A percentile compares a stretch with the other conserved stretches of the same genome.
These are phyloP conservation scores for Pestalotiopsis sp. DNA, from an alignment of 2,329 filamentous ascomycete genomes.

Conservation along the genomic window DNA sequence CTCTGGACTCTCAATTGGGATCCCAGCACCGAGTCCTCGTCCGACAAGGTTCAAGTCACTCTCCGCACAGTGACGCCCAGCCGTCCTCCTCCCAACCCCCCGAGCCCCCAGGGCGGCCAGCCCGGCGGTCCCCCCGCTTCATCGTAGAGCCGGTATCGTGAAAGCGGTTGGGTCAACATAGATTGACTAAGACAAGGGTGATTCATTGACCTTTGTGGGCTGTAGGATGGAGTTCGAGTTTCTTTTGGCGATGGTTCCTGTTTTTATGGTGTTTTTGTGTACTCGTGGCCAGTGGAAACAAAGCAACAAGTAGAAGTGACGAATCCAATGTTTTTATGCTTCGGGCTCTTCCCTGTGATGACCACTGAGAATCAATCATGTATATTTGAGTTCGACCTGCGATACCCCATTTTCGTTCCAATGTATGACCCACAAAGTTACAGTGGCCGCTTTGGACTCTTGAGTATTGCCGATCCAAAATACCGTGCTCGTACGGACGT, in stretches of 20 bases:
- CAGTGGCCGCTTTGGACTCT: conserved; percentile 27
- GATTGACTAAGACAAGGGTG: not conserved
- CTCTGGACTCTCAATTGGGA: conserved; percentile 30
- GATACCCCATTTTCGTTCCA: not conserved
- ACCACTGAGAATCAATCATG: not conserved
- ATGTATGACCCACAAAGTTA: not conserved
- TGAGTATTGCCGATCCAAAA: conserved; percentile 26
- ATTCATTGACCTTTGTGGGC: not conserved
- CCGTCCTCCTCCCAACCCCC: not conserved
- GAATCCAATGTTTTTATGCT: not conserved
- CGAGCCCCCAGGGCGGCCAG: not conserved
- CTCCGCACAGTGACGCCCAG: conserved; percentile 14
- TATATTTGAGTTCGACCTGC: not conserved
- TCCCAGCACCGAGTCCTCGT: conserved; percentile 15
- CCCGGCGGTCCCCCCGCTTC: not conserved
- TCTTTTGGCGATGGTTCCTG: not conserved
- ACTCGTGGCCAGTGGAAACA: not conserved
- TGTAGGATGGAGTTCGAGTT: not conserved
- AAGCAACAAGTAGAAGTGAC: not conserved
- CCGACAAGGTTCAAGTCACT: conserved; percentile 20
- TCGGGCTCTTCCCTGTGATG: not conserved
- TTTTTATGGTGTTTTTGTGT: not conserved
- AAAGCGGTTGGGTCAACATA: not conserved
- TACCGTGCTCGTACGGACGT: conserved; percentile 27
- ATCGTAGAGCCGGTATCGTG: not conserved